Conservation (phyloP, 78 protist genomes). For the Cavenderia fasciculata region DNA sequence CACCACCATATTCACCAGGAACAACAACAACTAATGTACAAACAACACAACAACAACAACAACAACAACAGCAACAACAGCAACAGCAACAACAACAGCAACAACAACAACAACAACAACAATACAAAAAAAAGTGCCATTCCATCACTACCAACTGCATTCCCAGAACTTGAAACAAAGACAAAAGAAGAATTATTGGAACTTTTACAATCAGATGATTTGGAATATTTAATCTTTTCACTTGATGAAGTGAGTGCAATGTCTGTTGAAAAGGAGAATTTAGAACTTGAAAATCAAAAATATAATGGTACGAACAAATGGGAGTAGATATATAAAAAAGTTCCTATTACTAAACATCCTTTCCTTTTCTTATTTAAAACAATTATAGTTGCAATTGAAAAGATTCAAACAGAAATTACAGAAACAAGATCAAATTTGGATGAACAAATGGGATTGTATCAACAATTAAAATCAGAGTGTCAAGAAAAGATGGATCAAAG, state of each 20-base stretch:
- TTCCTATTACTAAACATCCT: too few species aligned
- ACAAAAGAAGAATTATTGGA: conserved; percentile 35
- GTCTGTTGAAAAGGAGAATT: neutral
- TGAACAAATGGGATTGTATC: neutral
- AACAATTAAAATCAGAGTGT: neutral
- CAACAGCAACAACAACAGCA: neutral
- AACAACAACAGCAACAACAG: conserved; percentile 3
- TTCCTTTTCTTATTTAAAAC: too few species aligned
- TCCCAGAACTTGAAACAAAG: conserved; percentile 39
- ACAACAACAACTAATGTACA: conserved; percentile 11
- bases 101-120: neutral
- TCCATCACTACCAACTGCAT: conserved; percentile 20
- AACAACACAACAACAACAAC: neutral
- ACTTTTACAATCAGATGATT: conserved; percentile 14
- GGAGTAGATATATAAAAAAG: too few species aligned
- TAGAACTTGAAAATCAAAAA: neutral
- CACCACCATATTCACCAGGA: neutral
- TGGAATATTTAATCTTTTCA: conserved; percentile 24
- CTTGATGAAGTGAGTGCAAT: conserved; percentile 27
- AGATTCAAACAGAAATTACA: neutral
- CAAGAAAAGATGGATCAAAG: neutral
- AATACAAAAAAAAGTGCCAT: conserved; percentile 10
- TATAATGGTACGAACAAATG: too few species aligned
- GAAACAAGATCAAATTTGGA: neutral
- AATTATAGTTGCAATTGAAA: neutral